Evolutionary conservation across 306 rosid genomes (phyloP).

Genomic region (cucumber (Cucumis sativus)): DNA sequence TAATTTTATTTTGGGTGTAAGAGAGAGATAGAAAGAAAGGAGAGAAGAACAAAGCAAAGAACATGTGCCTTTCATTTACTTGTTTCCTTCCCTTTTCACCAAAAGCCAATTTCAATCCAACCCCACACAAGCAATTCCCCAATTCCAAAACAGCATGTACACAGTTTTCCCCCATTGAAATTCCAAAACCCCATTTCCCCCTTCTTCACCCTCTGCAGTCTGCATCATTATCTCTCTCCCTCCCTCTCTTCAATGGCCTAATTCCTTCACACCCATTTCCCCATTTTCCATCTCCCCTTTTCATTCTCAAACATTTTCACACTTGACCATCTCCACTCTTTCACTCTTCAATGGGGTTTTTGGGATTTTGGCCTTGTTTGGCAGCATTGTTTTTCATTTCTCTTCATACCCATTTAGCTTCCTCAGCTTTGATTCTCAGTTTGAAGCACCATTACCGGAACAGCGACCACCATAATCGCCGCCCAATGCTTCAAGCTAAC

Average conservation of each 20-base stretch:
- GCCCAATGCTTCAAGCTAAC: constrained; percentile 57
- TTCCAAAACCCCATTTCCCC: not conserved
- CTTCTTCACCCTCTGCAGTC: too few species aligned
- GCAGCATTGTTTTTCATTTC: constrained; percentile 19
- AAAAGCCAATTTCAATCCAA: not conserved
- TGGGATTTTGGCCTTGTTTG: constrained; percentile 3
- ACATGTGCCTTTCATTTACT: constrained; percentile 22
- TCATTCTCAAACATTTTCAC: not conserved
- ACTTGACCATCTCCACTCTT: not conserved
- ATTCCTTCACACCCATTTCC: not conserved
- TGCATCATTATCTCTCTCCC: too few species aligned
- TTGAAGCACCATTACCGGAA: constrained; percentile 40
- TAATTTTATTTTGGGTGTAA: too few species aligned
- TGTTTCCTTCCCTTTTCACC: constrained; percentile 16
- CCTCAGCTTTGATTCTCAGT: constrained; percentile 43
- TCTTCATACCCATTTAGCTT: constrained; percentile 28
- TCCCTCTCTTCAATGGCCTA: constrained; percentile 10
- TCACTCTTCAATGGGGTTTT: not conserved
- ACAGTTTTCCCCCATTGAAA: not conserved
- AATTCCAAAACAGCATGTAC: not conserved
- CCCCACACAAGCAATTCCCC: not conserved
- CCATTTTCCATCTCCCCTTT: not conserved
- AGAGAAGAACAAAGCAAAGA: constrained; percentile 30
- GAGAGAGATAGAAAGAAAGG: not conserved
- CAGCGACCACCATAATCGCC: constrained; percentile 24